Base-by-base conservation (phyloP, 177 flowering plant genomes). In the Vitis hybrid region DNA sequence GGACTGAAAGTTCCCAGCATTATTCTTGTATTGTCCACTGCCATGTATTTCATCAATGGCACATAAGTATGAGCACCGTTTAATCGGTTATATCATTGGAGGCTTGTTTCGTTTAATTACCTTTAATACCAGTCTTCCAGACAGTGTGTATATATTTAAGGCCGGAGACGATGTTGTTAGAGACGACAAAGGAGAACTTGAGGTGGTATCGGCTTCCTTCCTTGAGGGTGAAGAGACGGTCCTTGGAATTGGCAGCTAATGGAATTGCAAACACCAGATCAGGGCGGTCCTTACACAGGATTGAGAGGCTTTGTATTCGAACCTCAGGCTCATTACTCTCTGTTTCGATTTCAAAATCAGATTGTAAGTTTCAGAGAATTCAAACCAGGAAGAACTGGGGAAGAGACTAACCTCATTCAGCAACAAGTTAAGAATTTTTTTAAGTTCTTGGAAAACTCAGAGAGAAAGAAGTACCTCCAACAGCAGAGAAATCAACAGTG, bases 1-100 rank as follows among this genome's bases (percentile, higher is more conserved):
- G 87, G 87, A 70, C 85, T 80, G 50, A 82, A 84, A 50, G 82
- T 82, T 74, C 87, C 87, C 26, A 84, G 59, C 87, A 84, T 82
- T 50, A 65, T 69, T 57, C 62, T 84, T 70, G 82, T 71, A 22
- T 65, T 79, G 34, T 81, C 85, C 68, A 84, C 87, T 84, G 82
- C 61, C 55, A 71, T 12, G 51, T 9, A 50, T 50, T 52, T 12
- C 4, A 65, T 18, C 10, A 19, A 65, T 51, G 34, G 14, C 19
- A 51, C 19, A 8, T 11, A 62, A 62, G 11, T 15, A 62, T 31
- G 2, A 18, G n/a, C 5, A 29, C 3, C 0, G 49, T 10, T 22
- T 22, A 29, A 29, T 13, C 2, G 20, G n/a, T 4, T 19, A 1
- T 6, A 56, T 19, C 5, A 16, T 51, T 59, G 55, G 3, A 19